phyloP scores from a whole-genome alignment of 2,329 filamentous ascomycete genomes.

The Ceratocystis alfenasii region DNA sequence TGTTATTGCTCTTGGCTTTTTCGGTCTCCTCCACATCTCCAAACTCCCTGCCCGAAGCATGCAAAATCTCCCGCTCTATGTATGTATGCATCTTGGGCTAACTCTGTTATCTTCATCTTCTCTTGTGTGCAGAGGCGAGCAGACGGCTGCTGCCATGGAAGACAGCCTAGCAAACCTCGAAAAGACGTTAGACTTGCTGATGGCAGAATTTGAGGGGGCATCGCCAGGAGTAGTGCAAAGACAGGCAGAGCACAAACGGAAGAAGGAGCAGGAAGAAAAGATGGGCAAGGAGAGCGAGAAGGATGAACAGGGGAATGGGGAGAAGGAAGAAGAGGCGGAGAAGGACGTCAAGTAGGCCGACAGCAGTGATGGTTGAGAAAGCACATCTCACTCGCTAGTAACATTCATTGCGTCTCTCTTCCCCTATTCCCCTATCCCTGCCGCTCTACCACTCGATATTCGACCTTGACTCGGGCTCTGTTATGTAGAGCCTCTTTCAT shows the following conservation, averaged over 20 bases:
- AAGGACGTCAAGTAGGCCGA: not conserved
- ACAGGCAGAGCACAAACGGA: conserved; percentile 11
- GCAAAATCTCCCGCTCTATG: not conserved
- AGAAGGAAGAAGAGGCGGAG: not conserved
- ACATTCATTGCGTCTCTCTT: not conserved
- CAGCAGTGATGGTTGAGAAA: not conserved
- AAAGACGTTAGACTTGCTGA: conserved; percentile 42
- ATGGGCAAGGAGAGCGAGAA: not conserved
- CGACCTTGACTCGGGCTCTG: not conserved
- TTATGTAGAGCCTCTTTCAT: not conserved
- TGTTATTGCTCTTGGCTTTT: not conserved
- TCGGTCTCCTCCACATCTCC: not conserved
- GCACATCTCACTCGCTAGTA: not conserved
- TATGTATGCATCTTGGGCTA: not conserved
- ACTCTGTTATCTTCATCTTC: conserved; percentile 13
- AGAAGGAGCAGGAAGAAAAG: conserved; percentile 17
- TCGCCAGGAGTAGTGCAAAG: conserved; percentile 17
- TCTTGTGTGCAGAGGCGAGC: conserved; percentile 37
- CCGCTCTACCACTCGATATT: not conserved
- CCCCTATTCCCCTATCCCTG: not conserved
- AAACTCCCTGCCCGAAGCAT: not conserved
- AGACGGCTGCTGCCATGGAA: conserved; percentile 42
- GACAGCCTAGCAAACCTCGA: conserved; percentile 41
- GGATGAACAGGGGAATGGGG: not conserved
- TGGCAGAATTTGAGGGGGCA: conserved; percentile 36